Percentiles rank a stretch among this genome's conserved stretches.
Evolutionary conservation across 495 filamentous ascomycete genomes (phyloP).

Genomic region (Baudoinia panamericana): DNA sequence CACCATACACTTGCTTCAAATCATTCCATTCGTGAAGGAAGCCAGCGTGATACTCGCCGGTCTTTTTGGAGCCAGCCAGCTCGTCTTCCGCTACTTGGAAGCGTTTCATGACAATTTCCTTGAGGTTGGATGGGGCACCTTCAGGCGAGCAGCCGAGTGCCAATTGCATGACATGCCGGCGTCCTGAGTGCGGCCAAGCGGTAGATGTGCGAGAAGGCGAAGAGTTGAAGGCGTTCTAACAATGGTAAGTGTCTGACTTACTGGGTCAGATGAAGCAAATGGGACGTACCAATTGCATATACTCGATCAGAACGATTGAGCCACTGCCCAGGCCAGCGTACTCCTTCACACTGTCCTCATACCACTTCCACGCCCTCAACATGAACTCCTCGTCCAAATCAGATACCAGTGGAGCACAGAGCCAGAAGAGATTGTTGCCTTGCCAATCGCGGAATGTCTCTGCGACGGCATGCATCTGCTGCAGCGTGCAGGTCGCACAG

Average conservation of each 20-base stretch:
- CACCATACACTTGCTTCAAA: conserved; percentile 22
- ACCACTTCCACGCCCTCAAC: conserved; percentile 23
- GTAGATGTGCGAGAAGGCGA: conserved; percentile 15
- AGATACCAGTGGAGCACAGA: conserved; percentile 16
- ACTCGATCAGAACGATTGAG: conserved; percentile 23
- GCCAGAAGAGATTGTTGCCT: conserved; percentile 20
- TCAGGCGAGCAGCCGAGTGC: conserved; percentile 16
- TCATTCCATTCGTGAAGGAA: conserved; percentile 17
- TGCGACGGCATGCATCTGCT: conserved; percentile 17
- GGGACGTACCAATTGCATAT: conserved; percentile 22
- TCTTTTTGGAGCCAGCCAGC: conserved; percentile 6
- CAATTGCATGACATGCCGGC: conserved; percentile 24
- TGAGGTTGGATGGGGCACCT: conserved; percentile 6
- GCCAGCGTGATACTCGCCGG: conserved; percentile 5
- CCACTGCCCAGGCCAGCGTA: conserved; percentile 16
- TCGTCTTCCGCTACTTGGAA: conserved; percentile 12
- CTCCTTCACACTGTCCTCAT: conserved; percentile 13
- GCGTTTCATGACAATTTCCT: conserved; percentile 13
- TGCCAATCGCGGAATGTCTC: conserved; percentile 15
- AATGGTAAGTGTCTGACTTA: neutral
- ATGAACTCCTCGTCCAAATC: conserved; percentile 20
- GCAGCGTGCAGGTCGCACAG: conserved; percentile 12
- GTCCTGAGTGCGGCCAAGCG: conserved; percentile 21
- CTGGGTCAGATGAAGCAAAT: neutral
- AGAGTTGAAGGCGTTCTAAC: conserved; percentile 19